Evolutionary conservation across 495 filamentous ascomycete species (phyloP).

Genomic region (Aspergillus kassunensis): DNA sequence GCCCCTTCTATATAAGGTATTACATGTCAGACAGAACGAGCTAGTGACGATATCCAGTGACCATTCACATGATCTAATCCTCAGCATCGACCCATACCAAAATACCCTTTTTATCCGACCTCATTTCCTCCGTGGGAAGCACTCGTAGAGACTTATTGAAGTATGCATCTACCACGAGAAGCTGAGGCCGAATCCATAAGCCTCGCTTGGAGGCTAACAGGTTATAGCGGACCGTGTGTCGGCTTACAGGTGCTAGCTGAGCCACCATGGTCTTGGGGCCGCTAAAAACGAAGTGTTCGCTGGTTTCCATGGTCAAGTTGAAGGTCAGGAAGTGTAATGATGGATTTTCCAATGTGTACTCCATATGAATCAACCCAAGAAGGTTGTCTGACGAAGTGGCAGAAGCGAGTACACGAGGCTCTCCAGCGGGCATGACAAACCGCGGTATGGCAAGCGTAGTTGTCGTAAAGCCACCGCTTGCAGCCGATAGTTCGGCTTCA

Average conservation of each 20-base stretch:
- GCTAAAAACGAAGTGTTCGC: slow-evolving; percentile 88
- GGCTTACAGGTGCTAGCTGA: slow-evolving; percentile 73
- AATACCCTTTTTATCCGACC: slow-evolving; percentile 67
- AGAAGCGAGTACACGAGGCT: slow-evolving; percentile 81
- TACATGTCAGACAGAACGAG: not conserved
- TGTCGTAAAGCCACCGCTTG: slow-evolving; percentile 24
- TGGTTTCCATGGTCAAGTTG: slow-evolving; percentile 84
- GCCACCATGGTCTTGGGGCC: slow-evolving; percentile 75
- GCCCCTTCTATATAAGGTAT: not conserved
- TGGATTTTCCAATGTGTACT: slow-evolving; percentile 86
- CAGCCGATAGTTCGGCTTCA: slow-evolving; percentile 2
- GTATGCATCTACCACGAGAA: slow-evolving; percentile 79
- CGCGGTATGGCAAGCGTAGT: slow-evolving; percentile 71
- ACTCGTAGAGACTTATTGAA: slow-evolving; percentile 83
- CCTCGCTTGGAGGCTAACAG: slow-evolving; percentile 57
- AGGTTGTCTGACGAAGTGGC: slow-evolving; percentile 44
- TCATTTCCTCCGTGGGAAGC: slow-evolving; percentile 68
- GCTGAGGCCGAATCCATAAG: slow-evolving; percentile 65
- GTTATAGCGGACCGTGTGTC: slow-evolving; percentile 65
- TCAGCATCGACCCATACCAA: slow-evolving; percentile 61
- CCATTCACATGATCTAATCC: slow-evolving; percentile 24
- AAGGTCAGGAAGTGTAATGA: slow-evolving; percentile 93
- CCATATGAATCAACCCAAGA: slow-evolving; percentile 46
- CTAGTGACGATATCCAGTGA: not conserved
- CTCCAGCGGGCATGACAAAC: slow-evolving; percentile 70